phyloP scores from a whole-genome alignment of 139 green algal genomes.

The Monoraphidium neglectum region DNA sequence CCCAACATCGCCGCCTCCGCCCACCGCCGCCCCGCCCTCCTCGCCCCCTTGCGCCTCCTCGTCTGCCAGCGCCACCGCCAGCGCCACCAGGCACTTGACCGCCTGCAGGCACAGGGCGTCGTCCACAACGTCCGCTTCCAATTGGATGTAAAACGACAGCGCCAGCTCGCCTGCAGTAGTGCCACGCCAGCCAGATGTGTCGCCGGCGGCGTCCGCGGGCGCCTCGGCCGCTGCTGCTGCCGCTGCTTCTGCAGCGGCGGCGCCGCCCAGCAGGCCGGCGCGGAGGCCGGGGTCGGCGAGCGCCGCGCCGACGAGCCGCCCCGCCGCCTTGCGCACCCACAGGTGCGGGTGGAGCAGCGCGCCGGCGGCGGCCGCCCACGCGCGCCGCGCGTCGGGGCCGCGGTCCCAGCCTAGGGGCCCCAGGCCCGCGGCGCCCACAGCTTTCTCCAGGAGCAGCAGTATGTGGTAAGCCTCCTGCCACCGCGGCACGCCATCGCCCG shows the following conservation, averaged over 20 bases:
- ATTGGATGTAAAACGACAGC: conserved; percentile 63
- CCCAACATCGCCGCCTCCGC: neutral
- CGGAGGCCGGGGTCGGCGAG: conserved; percentile 50
- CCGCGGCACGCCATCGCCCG: conserved; percentile 21
- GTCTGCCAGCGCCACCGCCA: conserved; percentile 54
- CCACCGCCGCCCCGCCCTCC: neutral
- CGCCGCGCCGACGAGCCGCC: conserved; percentile 65
- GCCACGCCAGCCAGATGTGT: neutral
- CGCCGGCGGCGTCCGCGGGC: neutral
- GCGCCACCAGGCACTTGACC: conserved; percentile 81
- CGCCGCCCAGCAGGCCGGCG: conserved; percentile 22
- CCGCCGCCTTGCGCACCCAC: conserved; percentile 85
- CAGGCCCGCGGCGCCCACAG: conserved; percentile 16
- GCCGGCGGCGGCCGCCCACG: conserved; percentile 4
- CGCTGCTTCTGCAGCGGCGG: neutral
- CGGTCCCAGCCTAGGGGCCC: conserved; percentile 12
- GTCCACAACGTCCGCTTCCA: conserved; percentile 68
- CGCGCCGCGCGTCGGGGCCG: conserved; percentile 1
- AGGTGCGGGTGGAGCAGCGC: conserved; percentile 57
- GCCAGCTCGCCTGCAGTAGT: conserved; percentile 38
- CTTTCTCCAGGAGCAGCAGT: conserved; percentile 79
- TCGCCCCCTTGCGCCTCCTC: conserved; percentile 29
- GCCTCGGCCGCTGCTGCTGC: neutral
- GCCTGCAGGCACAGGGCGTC: conserved; percentile 76
- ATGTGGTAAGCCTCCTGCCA: conserved; percentile 86